Percentiles rank a stretch among this genome's conserved stretches.
phyloP scores from a whole-genome alignment of 2,329 filamentous ascomycete species.

The Neoscytalidium dimidiatum region DNA sequence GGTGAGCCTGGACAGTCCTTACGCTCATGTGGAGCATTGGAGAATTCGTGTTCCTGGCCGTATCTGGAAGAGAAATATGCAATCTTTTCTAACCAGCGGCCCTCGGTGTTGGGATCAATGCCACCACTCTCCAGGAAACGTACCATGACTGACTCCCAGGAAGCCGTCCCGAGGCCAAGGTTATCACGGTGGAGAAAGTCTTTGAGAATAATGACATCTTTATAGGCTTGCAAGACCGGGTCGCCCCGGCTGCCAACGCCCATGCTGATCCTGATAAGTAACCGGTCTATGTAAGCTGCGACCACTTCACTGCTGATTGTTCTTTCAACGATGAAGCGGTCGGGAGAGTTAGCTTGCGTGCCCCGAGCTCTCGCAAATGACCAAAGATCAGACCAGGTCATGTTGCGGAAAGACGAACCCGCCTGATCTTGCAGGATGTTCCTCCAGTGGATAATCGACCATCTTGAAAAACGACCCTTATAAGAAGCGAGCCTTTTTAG shows the following conservation, averaged over 20 bases:
- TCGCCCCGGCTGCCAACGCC: conserved; percentile 45
- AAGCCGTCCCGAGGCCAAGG: conserved; percentile 42
- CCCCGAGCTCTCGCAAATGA: conserved; percentile 5
- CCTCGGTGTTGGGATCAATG: conserved; percentile 47
- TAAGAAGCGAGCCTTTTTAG: conserved; percentile 33
- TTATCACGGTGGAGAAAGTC: conserved; percentile 38
- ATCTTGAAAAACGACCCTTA: conserved; percentile 29
- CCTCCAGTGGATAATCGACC: conserved; percentile 43
- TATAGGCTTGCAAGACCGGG: neutral
- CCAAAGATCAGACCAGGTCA: conserved; percentile 12
- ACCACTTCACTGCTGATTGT: conserved; percentile 63
- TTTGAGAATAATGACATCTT: conserved; percentile 36
- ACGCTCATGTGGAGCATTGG: conserved; percentile 35
- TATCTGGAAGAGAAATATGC: conserved; percentile 41
- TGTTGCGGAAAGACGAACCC: neutral
- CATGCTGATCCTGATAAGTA: conserved; percentile 46
- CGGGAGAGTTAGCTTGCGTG: conserved; percentile 2
- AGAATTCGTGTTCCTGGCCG: conserved; percentile 41
- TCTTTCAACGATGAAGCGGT: conserved; percentile 30
- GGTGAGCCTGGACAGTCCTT: conserved; percentile 25
- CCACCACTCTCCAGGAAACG: conserved; percentile 53
- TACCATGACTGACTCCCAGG: conserved; percentile 50
- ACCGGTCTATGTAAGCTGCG: conserved; percentile 55
- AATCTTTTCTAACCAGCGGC: conserved; percentile 45
- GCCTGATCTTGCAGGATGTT: conserved; percentile 25